Evolutionary conservation across 2,329 filamentous ascomycete genomes (phyloP).

Genomic region (Chrysoporthe puriensis): DNA sequence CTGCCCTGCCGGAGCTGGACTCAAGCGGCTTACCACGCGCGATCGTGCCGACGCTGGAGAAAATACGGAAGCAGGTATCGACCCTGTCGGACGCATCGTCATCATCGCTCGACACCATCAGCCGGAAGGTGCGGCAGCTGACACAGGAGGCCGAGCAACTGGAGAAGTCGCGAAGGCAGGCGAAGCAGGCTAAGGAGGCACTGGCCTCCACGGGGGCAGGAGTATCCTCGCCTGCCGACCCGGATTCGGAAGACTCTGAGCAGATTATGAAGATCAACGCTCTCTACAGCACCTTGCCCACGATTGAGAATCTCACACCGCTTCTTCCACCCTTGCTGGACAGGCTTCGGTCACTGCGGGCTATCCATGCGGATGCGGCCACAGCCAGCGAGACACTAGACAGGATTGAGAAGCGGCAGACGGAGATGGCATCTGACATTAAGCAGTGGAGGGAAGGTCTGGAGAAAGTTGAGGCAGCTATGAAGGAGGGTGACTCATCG

Average conservation of each 20-base stretch:
- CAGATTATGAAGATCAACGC: constrained; percentile 88
- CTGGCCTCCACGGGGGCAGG: constrained; percentile 49
- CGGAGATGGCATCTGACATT: constrained; percentile 81
- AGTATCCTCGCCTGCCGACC: constrained; percentile 36
- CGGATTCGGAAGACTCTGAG: constrained; percentile 60
- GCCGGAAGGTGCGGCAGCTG: constrained; percentile 69
- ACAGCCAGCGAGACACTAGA: constrained; percentile 77
- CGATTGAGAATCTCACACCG: constrained; percentile 84
- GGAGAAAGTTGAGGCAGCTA: constrained; percentile 49
- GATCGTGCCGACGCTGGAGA: constrained; percentile 80
- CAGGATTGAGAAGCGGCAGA: constrained; percentile 77
- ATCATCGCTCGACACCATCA: constrained; percentile 73
- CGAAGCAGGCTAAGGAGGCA: constrained; percentile 64
- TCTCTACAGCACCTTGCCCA: constrained; percentile 84
- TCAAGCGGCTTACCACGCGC: constrained; percentile 63
- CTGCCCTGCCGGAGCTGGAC: constrained; percentile 65
- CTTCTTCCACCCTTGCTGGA: constrained; percentile 85
- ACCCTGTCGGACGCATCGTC: constrained; percentile 75
- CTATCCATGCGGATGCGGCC: constrained; percentile 86
- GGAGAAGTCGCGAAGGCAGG: constrained; percentile 65
- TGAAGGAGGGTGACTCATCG: constrained; percentile 69
- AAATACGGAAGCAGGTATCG: constrained; percentile 78
- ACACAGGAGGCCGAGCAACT: constrained; percentile 74
- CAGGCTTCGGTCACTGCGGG: constrained; percentile 78
- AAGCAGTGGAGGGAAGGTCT: constrained; percentile 31